A percentile compares a stretch with the other conserved stretches of the same genome.
phyloP scores from a whole-genome alignment of 2,329 filamentous ascomycete species.

The Chaetomiaceae sp. region DNA sequence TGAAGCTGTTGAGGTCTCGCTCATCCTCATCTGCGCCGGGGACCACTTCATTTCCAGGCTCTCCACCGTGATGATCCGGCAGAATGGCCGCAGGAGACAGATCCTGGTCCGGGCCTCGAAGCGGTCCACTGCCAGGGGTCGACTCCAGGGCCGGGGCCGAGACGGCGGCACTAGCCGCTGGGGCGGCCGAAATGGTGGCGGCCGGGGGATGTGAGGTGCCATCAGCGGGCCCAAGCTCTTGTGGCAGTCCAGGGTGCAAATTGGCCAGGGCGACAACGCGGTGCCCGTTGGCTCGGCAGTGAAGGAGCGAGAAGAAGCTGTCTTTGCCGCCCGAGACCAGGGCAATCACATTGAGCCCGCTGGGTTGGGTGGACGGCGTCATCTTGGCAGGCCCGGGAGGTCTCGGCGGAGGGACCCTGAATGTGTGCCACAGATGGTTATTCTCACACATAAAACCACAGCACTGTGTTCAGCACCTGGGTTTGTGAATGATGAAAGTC shows the following conservation, averaged over 20 bases:
- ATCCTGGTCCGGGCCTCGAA: slow-evolving; percentile 8
- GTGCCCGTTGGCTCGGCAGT: slow-evolving; percentile 84
- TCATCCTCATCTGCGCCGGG: slow-evolving; percentile 36
- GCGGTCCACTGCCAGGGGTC: slow-evolving; percentile 5
- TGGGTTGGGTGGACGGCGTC: slow-evolving; percentile 16
- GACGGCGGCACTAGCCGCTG: slow-evolving; percentile 19
- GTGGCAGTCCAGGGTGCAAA: slow-evolving; percentile 55
- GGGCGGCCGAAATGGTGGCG: slow-evolving; percentile 6
- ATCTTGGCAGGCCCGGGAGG: background rate
- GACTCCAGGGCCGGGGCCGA: slow-evolving; percentile 8
- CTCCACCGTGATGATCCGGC: slow-evolving; percentile 10
- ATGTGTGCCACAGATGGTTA: no score
- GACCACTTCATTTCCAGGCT: slow-evolving; percentile 30
- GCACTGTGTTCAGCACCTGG: no score
- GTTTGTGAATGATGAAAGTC: background rate
- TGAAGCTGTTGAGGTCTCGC: slow-evolving; percentile 88
- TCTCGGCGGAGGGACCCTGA: background rate
- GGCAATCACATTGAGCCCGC: slow-evolving; percentile 71
- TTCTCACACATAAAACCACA: no score
- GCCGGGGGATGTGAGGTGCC: slow-evolving; percentile 3
- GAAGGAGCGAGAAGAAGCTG: slow-evolving; percentile 87
- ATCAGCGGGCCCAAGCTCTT: background rate
- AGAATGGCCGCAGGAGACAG: slow-evolving; percentile 7
- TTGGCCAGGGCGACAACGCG: slow-evolving; percentile 84
- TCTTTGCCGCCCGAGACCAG: slow-evolving; percentile 96